Evolutionary conservation across 1,139 yeast genomes (phyloP).

Genomic region (Geotrichum reessii): DNA sequence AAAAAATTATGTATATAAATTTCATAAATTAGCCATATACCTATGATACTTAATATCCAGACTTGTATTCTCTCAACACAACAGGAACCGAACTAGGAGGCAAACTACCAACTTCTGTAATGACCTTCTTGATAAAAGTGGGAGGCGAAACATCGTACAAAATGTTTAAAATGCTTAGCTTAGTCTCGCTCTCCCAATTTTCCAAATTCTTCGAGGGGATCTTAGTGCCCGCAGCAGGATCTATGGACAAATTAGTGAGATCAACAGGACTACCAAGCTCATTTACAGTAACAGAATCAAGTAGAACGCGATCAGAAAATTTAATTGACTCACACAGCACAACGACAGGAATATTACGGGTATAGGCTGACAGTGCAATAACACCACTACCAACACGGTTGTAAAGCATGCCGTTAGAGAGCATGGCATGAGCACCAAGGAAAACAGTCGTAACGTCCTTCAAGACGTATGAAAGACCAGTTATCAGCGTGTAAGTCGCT

Average conservation of each 20-base stretch:
- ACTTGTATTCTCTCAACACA: slow-evolving; percentile 84
- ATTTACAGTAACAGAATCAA: slow-evolving; percentile 89
- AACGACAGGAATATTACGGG: slow-evolving; percentile 84
- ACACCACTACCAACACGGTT: slow-evolving; percentile 94
- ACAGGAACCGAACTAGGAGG: slow-evolving; percentile 98
- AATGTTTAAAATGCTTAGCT: slow-evolving; percentile 71
- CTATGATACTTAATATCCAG: slow-evolving; percentile 33
- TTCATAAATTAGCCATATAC: background rate
- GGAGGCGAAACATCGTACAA: slow-evolving; percentile 95
- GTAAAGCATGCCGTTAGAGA: slow-evolving; percentile 87
- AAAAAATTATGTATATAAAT: too few relatives aligned
- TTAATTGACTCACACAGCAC: slow-evolving; percentile 95
- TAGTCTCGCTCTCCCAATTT: slow-evolving; percentile 59
- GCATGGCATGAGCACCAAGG: slow-evolving; percentile 95
- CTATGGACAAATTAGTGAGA: slow-evolving; percentile 50
- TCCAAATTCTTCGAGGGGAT: slow-evolving; percentile 42
- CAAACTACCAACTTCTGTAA: slow-evolving; percentile 91
- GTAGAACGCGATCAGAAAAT: slow-evolving; percentile 90
- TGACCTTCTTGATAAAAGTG: slow-evolving; percentile 84
- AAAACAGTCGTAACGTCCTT: slow-evolving; percentile 85
- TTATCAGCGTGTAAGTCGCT: slow-evolving; percentile 70
- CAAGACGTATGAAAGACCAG: slow-evolving; percentile 72
- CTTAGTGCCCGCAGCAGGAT: slow-evolving; percentile 20
- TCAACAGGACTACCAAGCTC: slow-evolving; percentile 87
- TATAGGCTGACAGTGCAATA: slow-evolving; percentile 85